These are phyloP conservation scores for Colletotrichum lentis DNA, from an alignment of 2,329 filamentous ascomycete species.

Conservation along the genomic window DNA sequence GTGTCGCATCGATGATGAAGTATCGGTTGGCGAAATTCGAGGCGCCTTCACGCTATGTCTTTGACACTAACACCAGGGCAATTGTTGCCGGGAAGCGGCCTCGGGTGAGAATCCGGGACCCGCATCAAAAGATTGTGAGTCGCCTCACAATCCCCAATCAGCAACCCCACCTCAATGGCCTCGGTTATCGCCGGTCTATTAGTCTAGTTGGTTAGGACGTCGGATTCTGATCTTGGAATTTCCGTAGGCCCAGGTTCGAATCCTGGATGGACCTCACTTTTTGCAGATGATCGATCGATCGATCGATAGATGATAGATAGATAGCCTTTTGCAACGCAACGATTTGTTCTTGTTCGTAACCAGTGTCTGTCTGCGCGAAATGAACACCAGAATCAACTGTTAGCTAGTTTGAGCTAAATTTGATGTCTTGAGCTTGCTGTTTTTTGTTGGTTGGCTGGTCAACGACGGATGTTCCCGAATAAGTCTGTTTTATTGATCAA, in stretches of 20 bases:
- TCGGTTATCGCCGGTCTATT: conserved; percentile 19
- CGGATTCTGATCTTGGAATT: conserved; percentile 34
- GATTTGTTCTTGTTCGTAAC: too few species aligned
- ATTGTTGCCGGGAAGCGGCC: background rate
- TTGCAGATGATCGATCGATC: background rate
- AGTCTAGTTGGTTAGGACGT: conserved; percentile 39
- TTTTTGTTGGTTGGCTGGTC: too few species aligned
- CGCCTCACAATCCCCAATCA: fast-evolving
- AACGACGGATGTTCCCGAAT: too few species aligned
- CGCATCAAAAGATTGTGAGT: background rate
- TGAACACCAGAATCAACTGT: too few species aligned
- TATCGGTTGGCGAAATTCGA: too few species aligned
- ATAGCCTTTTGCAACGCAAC: too few species aligned
- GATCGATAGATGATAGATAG: too few species aligned
- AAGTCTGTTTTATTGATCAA: too few species aligned
- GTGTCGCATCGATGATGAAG: background rate
- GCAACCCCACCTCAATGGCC: background rate
- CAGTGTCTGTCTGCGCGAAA: too few species aligned
- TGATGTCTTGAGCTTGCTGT: too few species aligned
- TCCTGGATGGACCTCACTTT: conserved; percentile 36
- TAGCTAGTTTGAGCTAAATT: too few species aligned
- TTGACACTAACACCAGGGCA: background rate
- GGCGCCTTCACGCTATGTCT: too few species aligned
- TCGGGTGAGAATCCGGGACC: background rate
- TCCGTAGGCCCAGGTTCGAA: conserved; percentile 38